A percentile compares a stretch with the other conserved stretches of the same genome.
These are phyloP conservation scores for Epichloe typhina DNA, from an alignment of 2,329 filamentous ascomycete species.

Conservation along the genomic window DNA sequence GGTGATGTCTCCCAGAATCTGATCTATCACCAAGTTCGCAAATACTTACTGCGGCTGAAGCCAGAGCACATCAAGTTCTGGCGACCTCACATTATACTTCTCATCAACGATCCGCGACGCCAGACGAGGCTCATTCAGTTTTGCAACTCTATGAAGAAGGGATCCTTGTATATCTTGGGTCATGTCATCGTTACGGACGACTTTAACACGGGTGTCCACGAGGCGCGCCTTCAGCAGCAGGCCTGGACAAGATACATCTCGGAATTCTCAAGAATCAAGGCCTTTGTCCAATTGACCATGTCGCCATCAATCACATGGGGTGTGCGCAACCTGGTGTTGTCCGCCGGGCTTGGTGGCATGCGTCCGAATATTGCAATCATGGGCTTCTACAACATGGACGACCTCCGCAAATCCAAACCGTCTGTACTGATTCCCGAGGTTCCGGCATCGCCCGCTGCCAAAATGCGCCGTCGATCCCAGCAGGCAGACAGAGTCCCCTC, in stretches of 20 bases:
- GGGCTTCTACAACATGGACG: slow-evolving; percentile 69
- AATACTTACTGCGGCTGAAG: slow-evolving; percentile 69
- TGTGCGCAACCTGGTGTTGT: slow-evolving; percentile 67
- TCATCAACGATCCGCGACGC: slow-evolving; percentile 70
- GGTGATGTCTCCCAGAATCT: slow-evolving; percentile 81
- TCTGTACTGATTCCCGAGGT: slow-evolving; percentile 42
- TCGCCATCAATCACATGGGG: slow-evolving; percentile 78
- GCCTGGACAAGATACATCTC: slow-evolving; percentile 76
- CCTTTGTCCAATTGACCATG: slow-evolving; percentile 77
- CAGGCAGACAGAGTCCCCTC: slow-evolving; percentile 14
- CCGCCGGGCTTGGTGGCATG: slow-evolving; percentile 76
- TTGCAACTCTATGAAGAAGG: slow-evolving; percentile 85
- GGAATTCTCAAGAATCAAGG: slow-evolving; percentile 75
- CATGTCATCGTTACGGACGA: slow-evolving; percentile 81
- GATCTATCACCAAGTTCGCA: slow-evolving; percentile 76
- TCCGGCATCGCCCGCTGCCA: slow-evolving; percentile 23
- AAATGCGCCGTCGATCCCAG: slow-evolving; percentile 18
- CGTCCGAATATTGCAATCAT: slow-evolving; percentile 75
- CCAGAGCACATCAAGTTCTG: slow-evolving; percentile 91
- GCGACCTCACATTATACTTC: slow-evolving; percentile 74
- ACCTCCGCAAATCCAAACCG: slow-evolving; percentile 49
- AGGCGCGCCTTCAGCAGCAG: slow-evolving; percentile 67
- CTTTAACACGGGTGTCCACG: slow-evolving; percentile 64
- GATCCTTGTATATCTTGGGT: slow-evolving; percentile 69
- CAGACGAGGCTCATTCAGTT: slow-evolving; percentile 80